phyloP scores from a whole-genome alignment of 164 flowering plant species.

The Umbellularia californica region DNA sequence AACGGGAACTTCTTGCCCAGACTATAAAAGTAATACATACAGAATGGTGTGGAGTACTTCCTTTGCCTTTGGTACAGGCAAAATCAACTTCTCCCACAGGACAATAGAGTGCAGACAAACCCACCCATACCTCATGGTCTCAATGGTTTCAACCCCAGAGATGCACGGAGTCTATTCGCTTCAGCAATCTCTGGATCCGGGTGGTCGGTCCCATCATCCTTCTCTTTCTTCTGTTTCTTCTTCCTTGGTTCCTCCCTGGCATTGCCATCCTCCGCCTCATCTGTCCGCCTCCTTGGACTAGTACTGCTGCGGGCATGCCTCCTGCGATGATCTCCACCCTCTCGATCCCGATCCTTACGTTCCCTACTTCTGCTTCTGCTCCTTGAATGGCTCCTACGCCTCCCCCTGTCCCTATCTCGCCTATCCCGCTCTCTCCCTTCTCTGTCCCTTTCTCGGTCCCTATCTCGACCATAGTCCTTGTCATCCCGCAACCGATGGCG shows the following conservation, averaged over 20 bases:
- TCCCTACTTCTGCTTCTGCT: constrained; percentile 68
- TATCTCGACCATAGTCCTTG: constrained; percentile 66
- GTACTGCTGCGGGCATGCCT: constrained; percentile 61
- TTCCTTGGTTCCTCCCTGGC: constrained; percentile 60
- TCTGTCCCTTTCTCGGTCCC: constrained; percentile 36
- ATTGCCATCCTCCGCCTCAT: constrained; percentile 33
- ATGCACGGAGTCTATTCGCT: constrained; percentile 69
- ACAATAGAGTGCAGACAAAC: neutral
- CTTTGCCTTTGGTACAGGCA: too few species aligned
- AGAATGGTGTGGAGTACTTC: too few species aligned
- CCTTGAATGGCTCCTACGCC: constrained; percentile 68
- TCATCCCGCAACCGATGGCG: constrained; percentile 68
- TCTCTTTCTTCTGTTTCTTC: constrained; percentile 64
- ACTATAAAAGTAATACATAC: too few species aligned
- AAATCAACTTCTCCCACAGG: too few species aligned
- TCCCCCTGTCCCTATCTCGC: constrained; percentile 73
- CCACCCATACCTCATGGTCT: constrained; percentile 12
- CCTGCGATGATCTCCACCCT: constrained; percentile 56
- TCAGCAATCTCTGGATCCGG: constrained; percentile 98
- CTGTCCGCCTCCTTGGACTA: constrained; percentile 61
- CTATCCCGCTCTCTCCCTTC: constrained; percentile 57
- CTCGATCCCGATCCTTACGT: constrained; percentile 45
- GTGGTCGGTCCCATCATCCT: constrained; percentile 90
- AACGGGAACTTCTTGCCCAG: too few species aligned
- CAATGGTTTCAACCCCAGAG: constrained; percentile 80